Base-by-base conservation (phyloP, 352 stramenopile species). In the Thraustotheca clavata region DNA sequence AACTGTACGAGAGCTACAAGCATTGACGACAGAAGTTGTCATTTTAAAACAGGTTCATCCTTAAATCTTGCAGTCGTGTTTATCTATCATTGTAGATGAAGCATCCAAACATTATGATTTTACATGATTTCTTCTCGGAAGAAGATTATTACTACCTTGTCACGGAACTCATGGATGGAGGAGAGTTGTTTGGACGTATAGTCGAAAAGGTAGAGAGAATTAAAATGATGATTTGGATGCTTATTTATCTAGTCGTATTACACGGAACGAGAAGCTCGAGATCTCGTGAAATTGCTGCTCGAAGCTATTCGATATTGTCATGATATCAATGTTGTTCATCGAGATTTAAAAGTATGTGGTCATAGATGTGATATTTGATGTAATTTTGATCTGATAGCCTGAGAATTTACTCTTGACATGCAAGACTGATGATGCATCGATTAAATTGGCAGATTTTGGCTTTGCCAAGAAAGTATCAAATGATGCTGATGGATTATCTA, bases 91-190 rank as follows among this genome's bases (percentile, higher is more conserved):
- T 49, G 36, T 49, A 94, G 82, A 89, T 95, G 75, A 88, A 95
- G 63, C 89, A 97, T 72, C 86, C 87, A 14, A 94, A 97, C 71
- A 96, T 97, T 49, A 94, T 97, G 81, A 90, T 89, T 22, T 65
- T 96, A 29, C 77, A 97, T 59, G 93, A 96, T 70, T 96, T 97
- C 68, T 97, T 96, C 71, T 82, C 95, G 11, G 89, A 97, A 46
- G 77, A 86, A 2, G 93, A 97, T 47, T 86, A 97, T 67, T 99
- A 97, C 75, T 99, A 98, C 74, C 78, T 99, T 49, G 94, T 99
- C 2, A 98, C 97, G 34, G 95, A 99, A 75, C 92, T 97, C 52
- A 97, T 98, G 80, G 88, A 87, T 34, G 96, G 96, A 31, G 91
- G 92, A 22, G 83, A 92, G 62, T 79, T 91, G 11, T 92, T 94